Percentiles rank a stretch among this genome's conserved stretches.
Conservation (phyloP, 2,329 filamentous ascomycete genomes). For the Aureobasidium pullulans region DNA sequence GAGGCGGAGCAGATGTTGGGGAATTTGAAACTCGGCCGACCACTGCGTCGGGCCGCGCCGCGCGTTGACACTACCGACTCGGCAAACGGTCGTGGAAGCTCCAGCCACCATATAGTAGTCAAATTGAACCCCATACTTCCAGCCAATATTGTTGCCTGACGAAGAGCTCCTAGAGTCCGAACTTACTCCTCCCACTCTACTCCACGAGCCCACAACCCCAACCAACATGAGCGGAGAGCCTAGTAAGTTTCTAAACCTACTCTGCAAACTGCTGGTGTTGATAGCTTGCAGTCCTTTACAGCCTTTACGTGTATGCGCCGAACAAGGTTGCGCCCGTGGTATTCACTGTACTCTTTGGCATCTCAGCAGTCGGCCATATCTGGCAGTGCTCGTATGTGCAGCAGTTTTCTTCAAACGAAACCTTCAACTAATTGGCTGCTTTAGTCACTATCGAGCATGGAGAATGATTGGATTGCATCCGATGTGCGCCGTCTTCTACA, state of each 20-base stretch:
- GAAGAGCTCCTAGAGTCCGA: too few species aligned
- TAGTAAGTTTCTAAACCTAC: neutral
- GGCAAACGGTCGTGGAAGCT: neutral
- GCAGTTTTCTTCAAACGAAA: neutral
- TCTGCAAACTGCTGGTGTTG: neutral
- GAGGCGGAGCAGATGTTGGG: neutral
- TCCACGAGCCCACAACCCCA: neutral
- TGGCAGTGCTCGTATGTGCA: conserved; percentile 11
- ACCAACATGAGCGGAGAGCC: conserved; percentile 2
- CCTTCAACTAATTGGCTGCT: neutral
- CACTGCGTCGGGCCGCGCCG: neutral
- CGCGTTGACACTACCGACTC: neutral
- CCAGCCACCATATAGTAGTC: neutral
- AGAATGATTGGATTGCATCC: conserved; percentile 48
- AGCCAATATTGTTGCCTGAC: neutral
- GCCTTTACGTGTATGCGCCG: conserved; percentile 14
- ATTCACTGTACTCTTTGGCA: conserved; percentile 8
- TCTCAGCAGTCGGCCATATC: conserved; percentile 4
- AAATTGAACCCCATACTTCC: neutral
- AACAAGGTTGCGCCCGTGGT: conserved; percentile 14
- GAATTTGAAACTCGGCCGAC: neutral
- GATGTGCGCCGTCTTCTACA: conserved; percentile 50
- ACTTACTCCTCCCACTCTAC: too few species aligned
- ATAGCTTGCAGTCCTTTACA: conserved; percentile 9
- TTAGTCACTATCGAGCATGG: conserved; percentile 30